These are phyloP conservation scores for Pseudogymnoascus pannorum DNA, from an alignment of 2,329 filamentous ascomycete species.

Conservation along the genomic window DNA sequence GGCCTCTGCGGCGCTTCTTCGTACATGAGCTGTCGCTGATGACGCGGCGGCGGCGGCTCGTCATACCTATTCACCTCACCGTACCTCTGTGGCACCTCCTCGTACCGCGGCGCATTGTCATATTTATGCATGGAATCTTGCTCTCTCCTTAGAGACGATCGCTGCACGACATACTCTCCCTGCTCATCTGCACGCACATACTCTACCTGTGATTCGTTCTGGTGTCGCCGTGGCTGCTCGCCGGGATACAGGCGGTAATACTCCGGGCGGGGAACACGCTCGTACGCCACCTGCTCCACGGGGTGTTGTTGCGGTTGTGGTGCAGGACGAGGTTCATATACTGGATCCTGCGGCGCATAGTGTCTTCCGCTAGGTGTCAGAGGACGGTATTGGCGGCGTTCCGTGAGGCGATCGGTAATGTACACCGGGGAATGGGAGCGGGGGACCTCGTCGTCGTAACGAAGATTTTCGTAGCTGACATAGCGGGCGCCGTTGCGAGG, in stretches of 20 bases:
- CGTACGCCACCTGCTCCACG: slow-evolving; percentile 25
- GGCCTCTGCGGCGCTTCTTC: neutral
- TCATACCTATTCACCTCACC: neutral
- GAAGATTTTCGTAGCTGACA: slow-evolving; percentile 27
- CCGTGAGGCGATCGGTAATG: slow-evolving; percentile 23
- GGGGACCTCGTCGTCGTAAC: slow-evolving; percentile 15
- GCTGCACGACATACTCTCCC: slow-evolving; percentile 41
- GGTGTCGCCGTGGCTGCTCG: slow-evolving; percentile 23
- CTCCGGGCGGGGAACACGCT: slow-evolving; percentile 27
- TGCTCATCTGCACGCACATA: slow-evolving; percentile 38
- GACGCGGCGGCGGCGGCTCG: neutral
- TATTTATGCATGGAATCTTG: slow-evolving; percentile 14
- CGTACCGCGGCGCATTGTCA: neutral
- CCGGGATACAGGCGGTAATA: slow-evolving; percentile 31
- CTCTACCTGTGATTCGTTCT: slow-evolving; percentile 33
- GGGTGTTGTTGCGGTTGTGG: slow-evolving; percentile 18
- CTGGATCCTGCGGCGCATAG: slow-evolving; percentile 18
- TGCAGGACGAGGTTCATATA: slow-evolving; percentile 24
- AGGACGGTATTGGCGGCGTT: slow-evolving; percentile 26
- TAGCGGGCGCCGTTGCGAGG: slow-evolving; percentile 29
- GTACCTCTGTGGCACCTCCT: neutral
- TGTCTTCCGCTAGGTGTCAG: slow-evolving; percentile 24
- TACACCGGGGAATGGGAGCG: slow-evolving; percentile 31
- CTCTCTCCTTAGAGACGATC: slow-evolving; percentile 29
- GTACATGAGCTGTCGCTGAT: neutral